Base-by-base conservation (phyloP, 1,284 basidiomycete genomes). In the Sanghuangporus sanghuang region DNA sequence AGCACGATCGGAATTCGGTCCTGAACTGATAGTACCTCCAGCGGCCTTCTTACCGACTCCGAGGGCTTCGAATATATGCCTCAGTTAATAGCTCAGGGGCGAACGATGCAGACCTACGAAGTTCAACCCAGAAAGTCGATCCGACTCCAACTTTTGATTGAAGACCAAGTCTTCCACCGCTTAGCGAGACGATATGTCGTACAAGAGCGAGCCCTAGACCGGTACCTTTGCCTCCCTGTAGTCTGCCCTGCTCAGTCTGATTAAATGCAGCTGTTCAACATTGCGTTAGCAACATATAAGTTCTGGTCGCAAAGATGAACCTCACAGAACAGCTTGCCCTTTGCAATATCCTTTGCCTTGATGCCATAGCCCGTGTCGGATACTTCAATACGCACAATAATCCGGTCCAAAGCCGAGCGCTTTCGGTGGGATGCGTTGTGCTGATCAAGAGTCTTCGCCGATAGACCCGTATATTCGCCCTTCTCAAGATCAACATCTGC, bases 121-220 rank as follows among this genome's bases (percentile, higher is more conserved):
- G 75, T 73, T 94, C 92, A 46, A 93, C 86, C 89, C 87, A 90
- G 73, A 92, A 91, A 9, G 85, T 89, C 36, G 86, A 89, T 11
- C 89, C 89, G 68, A 79, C 74, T 5, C 81, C 80, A 1, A 82
- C 76, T 71, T 85, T 85, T 5, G 86, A 88, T 65, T 75, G 77
- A 21, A 90, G 82, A n/a, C 93, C 92, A 9, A 95, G 77, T 23
- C 92, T 82, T 6, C 93, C 94, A 8, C 89, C 87, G 61, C 84
- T 88, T 39, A 93, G 79, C 74, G 90, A 92, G 67, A 96, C 90
- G 63, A 96, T 95, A 71, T 93, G 92, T 46, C 92, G 81, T n/a
- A 95, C 92, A 21, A 96, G 82, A 1, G 93, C 93, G 21, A 96
- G 74, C 12, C 93, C 94, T n/a, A 95, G 77, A 2, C 93, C 93